Conservation (phyloP, 257 asterid genomes). For the Solanum chmielewskii region DNA sequence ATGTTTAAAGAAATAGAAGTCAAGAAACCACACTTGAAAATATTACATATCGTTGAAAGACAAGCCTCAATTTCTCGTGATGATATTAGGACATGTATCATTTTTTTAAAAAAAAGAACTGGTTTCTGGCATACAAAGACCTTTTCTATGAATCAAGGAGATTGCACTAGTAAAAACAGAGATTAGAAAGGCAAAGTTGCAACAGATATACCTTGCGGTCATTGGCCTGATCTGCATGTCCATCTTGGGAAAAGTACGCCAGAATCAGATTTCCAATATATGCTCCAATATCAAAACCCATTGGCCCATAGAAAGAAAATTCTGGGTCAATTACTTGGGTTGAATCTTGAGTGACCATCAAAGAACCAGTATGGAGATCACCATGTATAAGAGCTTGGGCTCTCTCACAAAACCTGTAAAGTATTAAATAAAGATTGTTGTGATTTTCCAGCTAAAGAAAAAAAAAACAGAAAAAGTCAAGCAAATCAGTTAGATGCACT, state of each 20-base stretch:
- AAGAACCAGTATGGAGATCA: slow-evolving; percentile 92
- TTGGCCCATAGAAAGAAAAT: slow-evolving; percentile 85
- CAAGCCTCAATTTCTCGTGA: background rate
- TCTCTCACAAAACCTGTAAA: slow-evolving; percentile 84
- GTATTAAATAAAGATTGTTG: background rate
- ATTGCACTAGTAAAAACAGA: background rate
- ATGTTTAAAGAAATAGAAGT: background rate
- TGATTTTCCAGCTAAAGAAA: background rate
- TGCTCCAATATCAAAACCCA: slow-evolving; percentile 96
- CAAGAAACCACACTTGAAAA: background rate
- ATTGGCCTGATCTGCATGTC: slow-evolving; percentile 51
- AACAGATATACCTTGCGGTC: slow-evolving; percentile 54
- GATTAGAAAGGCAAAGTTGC: background rate
- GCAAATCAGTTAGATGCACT: background rate
- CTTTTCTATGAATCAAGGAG: background rate
- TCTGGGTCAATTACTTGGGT: slow-evolving; percentile 96
- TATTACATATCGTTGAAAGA: background rate
- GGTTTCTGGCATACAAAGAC: background rate
- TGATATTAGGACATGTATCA: background rate
- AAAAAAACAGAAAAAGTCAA: slow-evolving; percentile 11
- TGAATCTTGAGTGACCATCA: slow-evolving; percentile 76
- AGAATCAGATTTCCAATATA: slow-evolving; percentile 76
- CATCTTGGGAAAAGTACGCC: slow-evolving; percentile 93
- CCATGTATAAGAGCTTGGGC: slow-evolving; percentile 95
- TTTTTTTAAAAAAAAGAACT: background rate